Evolutionary conservation across 1,284 basidiomycete species (phyloP), one percentile per base, ranked within the genome.

Genomic region (Ceratorhiza oryzae-sativae): DNA sequence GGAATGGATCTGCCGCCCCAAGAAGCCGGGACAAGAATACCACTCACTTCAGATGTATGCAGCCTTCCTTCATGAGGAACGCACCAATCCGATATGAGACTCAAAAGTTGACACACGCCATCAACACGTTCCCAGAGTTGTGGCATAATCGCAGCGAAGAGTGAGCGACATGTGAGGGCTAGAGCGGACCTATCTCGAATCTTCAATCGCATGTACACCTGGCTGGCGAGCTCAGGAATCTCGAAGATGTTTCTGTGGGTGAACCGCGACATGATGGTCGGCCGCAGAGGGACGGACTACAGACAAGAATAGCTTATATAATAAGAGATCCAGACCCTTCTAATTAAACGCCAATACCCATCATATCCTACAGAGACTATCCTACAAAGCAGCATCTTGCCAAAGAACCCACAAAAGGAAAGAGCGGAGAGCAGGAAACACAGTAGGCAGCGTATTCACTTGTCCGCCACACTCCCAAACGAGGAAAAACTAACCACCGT

Each of bases 401-500:
- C 36, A 39, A 39, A 39, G 6, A 13, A 13, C 6, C 36, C 36
- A 39, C 6, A 39, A 39, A 39, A 39, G 13, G 36, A 39, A 39
- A 39, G 36, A 39, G 36, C 36, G 36, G 13, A 13, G 36, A 39
- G 8, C n/a, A n/a, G n/a, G n/a, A n/a, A n/a, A n/a, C n/a, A n/a
- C n/a, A n/a, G n/a, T n/a, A n/a, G n/a, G n/a, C n/a, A n/a, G n/a
- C 18, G n/a, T 25, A 25, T 51, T 23, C 5, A 55, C 13, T 55
- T 55, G 18, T 55, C 25, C 4, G 4, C 25, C 9, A 30, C 51
- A 3, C 27, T 23, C 51, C 13, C 27, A 55, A 55, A 55, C 51
- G 51, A 55, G 27, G 51, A 55, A 55, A 32, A 55, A 32, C 51
- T 55, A 12, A 55, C 51, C 8, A 25, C 27, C 9, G 51, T 55